Evolutionary conservation across 108 stramenopile genomes (phyloP), one percentile per base, ranked within the genome.

Genomic region (Cyclotella distinguenda): DNA sequence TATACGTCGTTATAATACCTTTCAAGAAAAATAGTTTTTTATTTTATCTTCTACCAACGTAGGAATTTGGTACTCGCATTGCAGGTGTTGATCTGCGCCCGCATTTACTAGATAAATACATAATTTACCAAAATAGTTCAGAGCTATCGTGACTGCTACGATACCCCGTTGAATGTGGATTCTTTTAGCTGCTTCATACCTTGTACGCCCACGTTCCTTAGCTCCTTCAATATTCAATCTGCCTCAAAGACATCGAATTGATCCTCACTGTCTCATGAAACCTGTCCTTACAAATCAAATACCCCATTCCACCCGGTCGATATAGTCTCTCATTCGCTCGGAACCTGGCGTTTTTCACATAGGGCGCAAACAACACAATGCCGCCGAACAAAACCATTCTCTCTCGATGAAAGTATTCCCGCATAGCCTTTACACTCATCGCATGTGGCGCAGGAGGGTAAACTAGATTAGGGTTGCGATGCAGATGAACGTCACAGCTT

Each of bases 321-420:
- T 68, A 71, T 64, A 77, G 39, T 19, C 76, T 34, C 44, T 77
- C 69, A 42, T 71, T 57, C 6, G 76, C 76, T 21, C 76, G 52
- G 40, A 39, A 50, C 39, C 51, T 36, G 23, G 63, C 69, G n/a
- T 68, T 50, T 33, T 62, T 68, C 22, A 68, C 33, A 63, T 75
- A 68, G 0, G 74, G 74, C 21, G 55, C 28, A 33, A 75, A 62
- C 40, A 68, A 36, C 10, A 60, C 40, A 18, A 40, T 13, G 9
- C 73, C 73, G 62, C 42, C 31, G 13, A 74, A 27, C 32, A 74
- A 33, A 18, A 38, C 33, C 73, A 74, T 74, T 45, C 59, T 33
- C 30, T 74, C 73, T 39, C 34, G 25, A 38, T 74, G 73, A 38
- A 74, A 74, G 48, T 52, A 74, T 44, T 52, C 21, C 31, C 64